Conservation (phyloP, 805 yeast genomes). For the Barnettozyma salicaria region DNA sequence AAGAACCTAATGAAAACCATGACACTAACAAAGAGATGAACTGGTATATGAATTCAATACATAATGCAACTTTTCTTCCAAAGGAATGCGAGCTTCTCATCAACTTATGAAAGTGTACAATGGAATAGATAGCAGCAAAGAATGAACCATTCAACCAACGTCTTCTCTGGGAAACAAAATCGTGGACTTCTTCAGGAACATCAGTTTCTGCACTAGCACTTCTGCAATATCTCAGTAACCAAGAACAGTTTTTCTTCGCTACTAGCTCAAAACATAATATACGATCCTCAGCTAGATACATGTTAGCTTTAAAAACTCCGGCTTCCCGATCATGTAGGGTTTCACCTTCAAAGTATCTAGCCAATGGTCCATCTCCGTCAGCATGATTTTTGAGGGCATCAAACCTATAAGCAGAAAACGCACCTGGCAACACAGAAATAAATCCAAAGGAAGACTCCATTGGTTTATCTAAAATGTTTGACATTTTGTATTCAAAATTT, state of each 20-base stretch:
- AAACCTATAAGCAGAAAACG: slow-evolving; percentile 90
- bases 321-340: slow-evolving; percentile 57
- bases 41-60: slow-evolving; percentile 77
- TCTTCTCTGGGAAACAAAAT: slow-evolving; percentile 84
- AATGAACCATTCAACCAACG: slow-evolving; percentile 97
- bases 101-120: slow-evolving; percentile 67
- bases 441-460: slow-evolving; percentile 94
- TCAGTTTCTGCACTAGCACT: slow-evolving; percentile 91
- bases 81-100: slow-evolving; percentile 69
- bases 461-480: slow-evolving; percentile 92
- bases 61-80: slow-evolving; percentile 61
- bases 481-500: slow-evolving; percentile 93
- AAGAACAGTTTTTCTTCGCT: slow-evolving; percentile 68
- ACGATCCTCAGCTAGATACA: slow-evolving; percentile 97
- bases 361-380: slow-evolving; percentile 78
- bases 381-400: slow-evolving; percentile 62
- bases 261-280: slow-evolving; percentile 91
- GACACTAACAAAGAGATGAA: slow-evolving; percentile 68
- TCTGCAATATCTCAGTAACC: slow-evolving; percentile 81
- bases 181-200: slow-evolving; percentile 85
- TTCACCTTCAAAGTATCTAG: slow-evolving; percentile 90
- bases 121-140: slow-evolving; percentile 87
- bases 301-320: slow-evolving; percentile 88
- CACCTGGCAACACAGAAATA: slow-evolving; percentile 93
- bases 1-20: slow-evolving; percentile 90